Percentiles rank a stretch among this genome's conserved stretches.
Conservation (phyloP, 306 rosid species). For the Cucumis cinereus region DNA sequence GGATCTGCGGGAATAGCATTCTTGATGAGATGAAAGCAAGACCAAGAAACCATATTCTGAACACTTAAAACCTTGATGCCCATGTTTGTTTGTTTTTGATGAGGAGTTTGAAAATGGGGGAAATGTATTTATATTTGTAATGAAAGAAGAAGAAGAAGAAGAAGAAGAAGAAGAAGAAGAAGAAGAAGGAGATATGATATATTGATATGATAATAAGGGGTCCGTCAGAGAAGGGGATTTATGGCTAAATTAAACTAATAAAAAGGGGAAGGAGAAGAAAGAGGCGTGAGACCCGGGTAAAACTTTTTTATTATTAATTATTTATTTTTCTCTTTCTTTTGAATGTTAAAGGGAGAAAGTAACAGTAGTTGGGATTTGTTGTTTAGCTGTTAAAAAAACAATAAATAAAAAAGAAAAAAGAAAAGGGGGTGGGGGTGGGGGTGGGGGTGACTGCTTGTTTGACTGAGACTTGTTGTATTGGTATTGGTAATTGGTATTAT, state of each 20-base stretch:
- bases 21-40: slow-evolving; percentile 16
- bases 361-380: slow-evolving; percentile 1
- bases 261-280: neutral
- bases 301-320: neutral
- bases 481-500: no score
- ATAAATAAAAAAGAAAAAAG: neutral
- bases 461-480: neutral
- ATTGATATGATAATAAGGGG: no score
- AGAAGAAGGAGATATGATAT: neutral
- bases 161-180: no score
- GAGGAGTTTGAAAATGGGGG: neutral
- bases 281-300: slow-evolving; percentile 22
- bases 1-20: neutral
- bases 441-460: slow-evolving; percentile 8
- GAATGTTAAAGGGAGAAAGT: neutral
- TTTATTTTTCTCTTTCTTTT: neutral
- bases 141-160: no score
- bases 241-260: neutral
- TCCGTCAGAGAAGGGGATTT: neutral
- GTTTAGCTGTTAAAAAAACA: neutral
- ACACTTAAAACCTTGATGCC: neutral
- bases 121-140: neutral
- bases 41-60: slow-evolving; percentile 3
- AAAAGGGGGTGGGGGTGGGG: neutral
- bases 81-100: neutral